Evolutionary conservation across 768 basidiomycete species (phyloP).

Genomic region (Fibroporia radiculosa): DNA sequence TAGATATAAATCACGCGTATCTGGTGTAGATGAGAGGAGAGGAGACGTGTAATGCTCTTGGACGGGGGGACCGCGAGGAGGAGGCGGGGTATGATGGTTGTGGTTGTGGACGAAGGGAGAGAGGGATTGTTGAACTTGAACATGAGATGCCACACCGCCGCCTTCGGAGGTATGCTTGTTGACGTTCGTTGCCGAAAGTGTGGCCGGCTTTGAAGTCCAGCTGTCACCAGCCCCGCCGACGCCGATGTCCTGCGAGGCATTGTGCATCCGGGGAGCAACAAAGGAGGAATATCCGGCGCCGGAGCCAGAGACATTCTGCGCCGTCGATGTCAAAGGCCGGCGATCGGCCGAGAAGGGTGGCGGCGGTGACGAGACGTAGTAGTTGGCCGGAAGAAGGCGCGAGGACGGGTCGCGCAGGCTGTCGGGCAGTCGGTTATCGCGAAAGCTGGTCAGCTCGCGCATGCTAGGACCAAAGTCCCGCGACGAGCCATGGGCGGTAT

Average conservation of each 20-base stretch:
- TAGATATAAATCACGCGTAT: conserved; percentile 12
- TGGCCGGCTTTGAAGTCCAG: conserved; percentile 14
- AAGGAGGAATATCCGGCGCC: conserved; percentile 18
- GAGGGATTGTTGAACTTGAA: conserved; percentile 18
- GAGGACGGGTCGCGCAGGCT: conserved; percentile 3
- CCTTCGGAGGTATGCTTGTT: conserved; percentile 12
- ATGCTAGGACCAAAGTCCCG: background rate
- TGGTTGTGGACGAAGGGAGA: conserved; percentile 22
- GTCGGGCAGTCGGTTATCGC: background rate
- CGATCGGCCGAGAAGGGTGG: conserved; percentile 17
- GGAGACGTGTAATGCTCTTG: conserved; percentile 15
- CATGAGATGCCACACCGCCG: conserved; percentile 16
- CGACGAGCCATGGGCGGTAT: conserved; percentile 6
- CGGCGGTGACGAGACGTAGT: conserved; percentile 16
- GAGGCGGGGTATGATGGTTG: conserved; percentile 20
- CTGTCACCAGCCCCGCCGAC: conserved; percentile 6
- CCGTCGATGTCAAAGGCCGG: conserved; percentile 6
- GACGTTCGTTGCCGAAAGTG: conserved; percentile 12
- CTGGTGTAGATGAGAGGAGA: conserved; percentile 13
- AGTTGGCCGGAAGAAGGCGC: conserved; percentile 3
- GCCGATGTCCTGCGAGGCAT: conserved; percentile 12
- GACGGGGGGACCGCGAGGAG: conserved; percentile 14
- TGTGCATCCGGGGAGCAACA: conserved; percentile 17
- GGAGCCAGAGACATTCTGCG: conserved; percentile 10
- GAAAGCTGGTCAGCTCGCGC: background rate